Percentiles rank a stretch among this genome's conserved stretches.
These are phyloP conservation scores for Obba rivulosa DNA, from an alignment of 768 basidiomycete species.

Conservation along the genomic window DNA sequence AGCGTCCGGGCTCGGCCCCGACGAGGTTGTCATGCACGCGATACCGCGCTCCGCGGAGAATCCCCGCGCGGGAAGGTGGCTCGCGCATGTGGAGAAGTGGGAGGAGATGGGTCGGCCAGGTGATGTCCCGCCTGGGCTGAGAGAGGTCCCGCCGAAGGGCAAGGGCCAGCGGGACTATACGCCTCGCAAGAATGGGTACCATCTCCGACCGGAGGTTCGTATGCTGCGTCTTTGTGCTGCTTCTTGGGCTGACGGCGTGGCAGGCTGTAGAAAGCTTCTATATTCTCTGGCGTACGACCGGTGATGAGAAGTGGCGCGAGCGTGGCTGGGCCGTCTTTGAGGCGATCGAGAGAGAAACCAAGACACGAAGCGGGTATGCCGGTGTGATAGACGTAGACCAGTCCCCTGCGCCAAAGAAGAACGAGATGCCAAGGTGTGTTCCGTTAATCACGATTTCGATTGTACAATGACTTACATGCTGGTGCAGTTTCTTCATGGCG, in stretches of 20 bases:
- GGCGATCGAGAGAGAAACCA: constrained; percentile 57
- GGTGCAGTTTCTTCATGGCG: constrained; percentile 41
- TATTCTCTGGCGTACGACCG: constrained; percentile 66
- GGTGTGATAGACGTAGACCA: constrained; percentile 46
- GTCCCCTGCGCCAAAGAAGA: constrained; percentile 33
- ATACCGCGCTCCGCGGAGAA: constrained; percentile 2
- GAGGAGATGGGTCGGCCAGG: constrained; percentile 20
- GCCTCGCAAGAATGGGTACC: constrained; percentile 41
- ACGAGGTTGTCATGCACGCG: constrained; percentile 35
- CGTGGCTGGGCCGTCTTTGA: constrained; percentile 71
- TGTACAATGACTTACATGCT: not conserved
- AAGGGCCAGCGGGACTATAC: constrained; percentile 43
- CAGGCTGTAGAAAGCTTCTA: constrained; percentile 76
- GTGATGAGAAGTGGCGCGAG: constrained; percentile 63
- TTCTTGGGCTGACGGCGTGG: constrained; percentile 53
- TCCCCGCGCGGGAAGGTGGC: constrained; percentile 13
- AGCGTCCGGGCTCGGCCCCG: constrained; percentile 64
- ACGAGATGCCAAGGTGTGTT: constrained; percentile 69
- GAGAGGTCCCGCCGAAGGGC: constrained; percentile 32
- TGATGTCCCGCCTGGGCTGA: constrained; percentile 50
- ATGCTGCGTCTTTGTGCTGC: constrained; percentile 49
- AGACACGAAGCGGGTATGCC: constrained; percentile 57
- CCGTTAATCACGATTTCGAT: not conserved
- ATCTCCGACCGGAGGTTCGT: constrained; percentile 66
- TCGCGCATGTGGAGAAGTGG: constrained; percentile 44